Percentiles rank a stretch among this genome's conserved stretches.
Evolutionary conservation across 805 yeast species (phyloP).

Genomic region (Saturnispora kantuleensis): DNA sequence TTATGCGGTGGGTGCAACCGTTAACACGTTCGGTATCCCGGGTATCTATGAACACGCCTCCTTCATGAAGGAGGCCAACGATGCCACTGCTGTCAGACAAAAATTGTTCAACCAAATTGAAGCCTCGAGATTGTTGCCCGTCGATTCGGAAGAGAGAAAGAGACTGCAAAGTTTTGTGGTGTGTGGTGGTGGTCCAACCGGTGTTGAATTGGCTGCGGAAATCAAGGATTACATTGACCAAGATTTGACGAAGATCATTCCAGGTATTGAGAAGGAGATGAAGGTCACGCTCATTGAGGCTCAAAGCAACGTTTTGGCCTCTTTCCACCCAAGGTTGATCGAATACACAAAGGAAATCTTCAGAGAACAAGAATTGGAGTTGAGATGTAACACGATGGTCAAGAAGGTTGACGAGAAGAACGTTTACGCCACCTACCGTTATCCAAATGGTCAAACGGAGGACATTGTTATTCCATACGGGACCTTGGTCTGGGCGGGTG

Average conservation of each 20-base stretch:
- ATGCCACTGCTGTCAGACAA: conserved; percentile 74
- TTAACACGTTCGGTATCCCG: conserved; percentile 89
- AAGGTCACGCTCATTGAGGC: conserved; percentile 85
- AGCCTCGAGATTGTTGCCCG: conserved; percentile 74
- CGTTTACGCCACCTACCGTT: conserved; percentile 61
- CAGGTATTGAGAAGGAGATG: conserved; percentile 72
- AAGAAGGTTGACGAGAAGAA: conserved; percentile 66
- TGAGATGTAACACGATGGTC: conserved; percentile 80
- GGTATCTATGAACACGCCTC: conserved; percentile 86
- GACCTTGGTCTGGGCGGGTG: conserved; percentile 94
- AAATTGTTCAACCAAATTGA: conserved; percentile 82
- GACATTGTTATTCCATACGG: conserved; percentile 70
- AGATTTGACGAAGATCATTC: conserved; percentile 83
- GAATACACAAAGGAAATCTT: conserved; percentile 76
- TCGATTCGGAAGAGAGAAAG: conserved; percentile 63
- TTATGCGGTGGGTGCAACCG: conserved; percentile 91
- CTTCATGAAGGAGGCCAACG: conserved; percentile 82
- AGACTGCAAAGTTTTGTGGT: conserved; percentile 82
- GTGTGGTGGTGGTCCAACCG: conserved; percentile 98
- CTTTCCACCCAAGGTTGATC: conserved; percentile 59
- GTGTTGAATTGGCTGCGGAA: conserved; percentile 97
- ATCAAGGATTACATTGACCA: conserved; percentile 89
- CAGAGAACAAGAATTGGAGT: conserved; percentile 53
- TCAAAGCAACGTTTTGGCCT: conserved; percentile 73
- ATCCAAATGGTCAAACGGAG: conserved; percentile 56